phyloP scores from a whole-genome alignment of 345 rosid species.

The Crucihimalaya himalaica region DNA sequence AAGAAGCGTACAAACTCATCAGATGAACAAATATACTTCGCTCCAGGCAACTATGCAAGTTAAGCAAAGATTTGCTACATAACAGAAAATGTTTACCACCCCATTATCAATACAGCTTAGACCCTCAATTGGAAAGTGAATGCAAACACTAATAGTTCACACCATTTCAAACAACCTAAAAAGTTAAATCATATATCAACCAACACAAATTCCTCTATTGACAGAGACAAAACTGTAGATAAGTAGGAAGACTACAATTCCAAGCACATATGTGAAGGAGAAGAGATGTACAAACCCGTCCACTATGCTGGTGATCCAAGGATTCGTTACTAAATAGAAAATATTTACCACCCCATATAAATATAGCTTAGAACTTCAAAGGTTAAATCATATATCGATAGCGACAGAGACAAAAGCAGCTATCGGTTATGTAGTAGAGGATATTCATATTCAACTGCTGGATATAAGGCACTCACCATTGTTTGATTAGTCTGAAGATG shows the following conservation, averaged over 20 bases:
- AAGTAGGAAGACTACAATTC: neutral
- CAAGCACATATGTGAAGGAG: neutral
- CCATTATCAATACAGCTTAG: neutral
- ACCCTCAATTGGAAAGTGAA: neutral
- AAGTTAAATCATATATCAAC: neutral
- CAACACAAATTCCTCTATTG: neutral
- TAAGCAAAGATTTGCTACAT: neutral
- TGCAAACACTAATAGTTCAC: neutral
- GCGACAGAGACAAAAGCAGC: neutral
- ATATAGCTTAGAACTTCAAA: neutral
- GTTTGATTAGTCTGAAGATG: slow-evolving; percentile 29
- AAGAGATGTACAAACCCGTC: neutral
- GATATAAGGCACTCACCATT: slow-evolving; percentile 14
- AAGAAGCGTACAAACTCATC: neutral
- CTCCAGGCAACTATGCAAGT: neutral
- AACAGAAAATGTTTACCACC: neutral
- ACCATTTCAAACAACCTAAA: neutral
- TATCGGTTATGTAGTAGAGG: neutral
- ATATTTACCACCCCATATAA: neutral
- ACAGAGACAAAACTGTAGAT: neutral
- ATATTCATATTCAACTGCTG: neutral
- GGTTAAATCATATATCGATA: neutral
- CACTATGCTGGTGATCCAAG: neutral
- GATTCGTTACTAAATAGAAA: neutral
- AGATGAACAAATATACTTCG: too few relatives aligned